phyloP scores from a whole-genome alignment of 306 rosid species.

The Quercus mongolica region DNA sequence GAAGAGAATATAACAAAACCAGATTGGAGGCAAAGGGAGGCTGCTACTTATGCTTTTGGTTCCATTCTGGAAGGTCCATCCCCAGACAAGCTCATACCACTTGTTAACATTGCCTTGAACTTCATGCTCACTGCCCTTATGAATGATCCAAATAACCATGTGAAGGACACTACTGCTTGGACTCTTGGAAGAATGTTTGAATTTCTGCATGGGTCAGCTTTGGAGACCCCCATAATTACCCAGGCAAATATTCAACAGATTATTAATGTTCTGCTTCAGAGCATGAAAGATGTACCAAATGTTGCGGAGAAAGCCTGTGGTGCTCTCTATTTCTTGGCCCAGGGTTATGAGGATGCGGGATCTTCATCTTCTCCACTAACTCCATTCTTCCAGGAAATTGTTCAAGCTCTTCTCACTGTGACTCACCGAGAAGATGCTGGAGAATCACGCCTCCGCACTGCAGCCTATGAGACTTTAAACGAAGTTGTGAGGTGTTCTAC shows the following conservation, averaged over 20 bases:
- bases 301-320: conserved; percentile 99
- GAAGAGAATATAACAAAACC: conserved; percentile 85
- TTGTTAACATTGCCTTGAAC: conserved; percentile 68
- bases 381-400: conserved; percentile 75
- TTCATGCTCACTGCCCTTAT: conserved; percentile 82
- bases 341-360: conserved; percentile 84
- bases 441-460: conserved; percentile 89
- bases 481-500: conserved; percentile 95
- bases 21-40: conserved; percentile 96
- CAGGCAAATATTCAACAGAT: conserved; percentile 78
- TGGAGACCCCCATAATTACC: conserved; percentile 77
- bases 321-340: conserved; percentile 90
- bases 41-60: conserved; percentile 95
- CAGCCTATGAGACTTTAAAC: conserved; percentile 89
- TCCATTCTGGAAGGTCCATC: conserved; percentile 94
- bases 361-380: conserved; percentile 64
- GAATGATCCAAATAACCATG: conserved; percentile 82
- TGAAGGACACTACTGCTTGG: conserved; percentile 98
- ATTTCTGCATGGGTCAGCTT: conserved; percentile 79
- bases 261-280: conserved; percentile 70
- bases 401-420: conserved; percentile 68
- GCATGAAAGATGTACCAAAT: conserved; percentile 92
- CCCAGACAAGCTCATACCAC: conserved; percentile 77
- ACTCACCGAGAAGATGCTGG: conserved; percentile 89
- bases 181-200: conserved; percentile 95